phyloP scores from a whole-genome alignment of 2,329 filamentous ascomycete species.

The Pestalotiopsis sp. region DNA sequence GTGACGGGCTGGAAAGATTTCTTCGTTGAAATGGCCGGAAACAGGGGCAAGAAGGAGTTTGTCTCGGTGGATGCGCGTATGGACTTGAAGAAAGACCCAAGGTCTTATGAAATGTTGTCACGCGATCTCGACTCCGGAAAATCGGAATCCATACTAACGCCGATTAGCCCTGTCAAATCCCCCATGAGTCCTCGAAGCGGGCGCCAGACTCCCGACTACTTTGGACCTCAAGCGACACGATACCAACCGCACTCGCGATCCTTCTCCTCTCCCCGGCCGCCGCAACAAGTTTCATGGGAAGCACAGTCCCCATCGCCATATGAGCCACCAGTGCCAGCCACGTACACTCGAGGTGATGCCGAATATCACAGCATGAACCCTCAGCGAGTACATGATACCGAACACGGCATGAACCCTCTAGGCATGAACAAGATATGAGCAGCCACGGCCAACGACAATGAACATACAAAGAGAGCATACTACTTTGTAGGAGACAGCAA shows the following conservation, averaged over 20 bases:
- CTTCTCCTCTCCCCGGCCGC: constrained; percentile 58
- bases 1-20: constrained; percentile 79
- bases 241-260: constrained; percentile 59
- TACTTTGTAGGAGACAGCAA: not conserved
- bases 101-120: constrained; percentile 82
- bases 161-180: constrained; percentile 43
- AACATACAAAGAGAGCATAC: not conserved
- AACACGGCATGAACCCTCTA: constrained; percentile 51
- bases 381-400: constrained; percentile 56
- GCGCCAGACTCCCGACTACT: constrained; percentile 57
- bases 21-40: constrained; percentile 48
- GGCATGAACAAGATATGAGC: constrained; percentile 58
- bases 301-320: constrained; percentile 36
- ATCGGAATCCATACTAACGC: constrained; percentile 53
- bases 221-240: constrained; percentile 51
- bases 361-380: constrained; percentile 51
- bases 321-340: constrained; percentile 22
- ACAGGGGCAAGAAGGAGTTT: constrained; percentile 72
- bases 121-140: constrained; percentile 57
- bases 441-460: constrained; percentile 19
- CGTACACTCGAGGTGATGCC: constrained; percentile 22
- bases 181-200: constrained; percentile 35
- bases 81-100: constrained; percentile 62
- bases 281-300: constrained; percentile 48
- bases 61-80: constrained; percentile 80